Evolutionary conservation across 352 stramenopile genomes (phyloP).

Genomic region (Globisporangium nunn): DNA sequence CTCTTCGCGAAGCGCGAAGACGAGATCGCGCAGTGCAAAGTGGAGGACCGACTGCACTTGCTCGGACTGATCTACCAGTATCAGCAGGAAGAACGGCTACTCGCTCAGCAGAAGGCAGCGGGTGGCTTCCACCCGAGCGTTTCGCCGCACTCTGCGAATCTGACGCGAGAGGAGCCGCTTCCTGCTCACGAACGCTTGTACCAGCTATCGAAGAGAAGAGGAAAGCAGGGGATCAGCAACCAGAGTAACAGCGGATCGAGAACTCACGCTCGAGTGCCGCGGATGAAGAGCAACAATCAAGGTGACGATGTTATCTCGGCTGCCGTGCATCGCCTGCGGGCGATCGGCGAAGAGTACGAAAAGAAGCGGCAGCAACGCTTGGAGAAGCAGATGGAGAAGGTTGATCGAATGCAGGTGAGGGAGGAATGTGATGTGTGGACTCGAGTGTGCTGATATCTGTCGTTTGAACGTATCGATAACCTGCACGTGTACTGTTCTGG

Average conservation of each 20-base stretch:
- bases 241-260: neutral
- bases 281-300: neutral
- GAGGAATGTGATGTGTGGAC: neutral
- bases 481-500: neutral
- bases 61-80: slow-evolving; percentile 67
- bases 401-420: slow-evolving; percentile 30
- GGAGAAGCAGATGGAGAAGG: slow-evolving; percentile 22
- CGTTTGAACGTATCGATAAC: neutral
- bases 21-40: slow-evolving; percentile 53
- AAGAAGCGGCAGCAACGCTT: slow-evolving; percentile 28
- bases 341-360: slow-evolving; percentile 32
- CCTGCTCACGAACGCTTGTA: slow-evolving; percentile 49
- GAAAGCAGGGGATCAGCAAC: neutral
- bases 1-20: slow-evolving; percentile 32
- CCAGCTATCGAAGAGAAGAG: slow-evolving; percentile 23
- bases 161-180: slow-evolving; percentile 18
- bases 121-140: slow-evolving; percentile 23
- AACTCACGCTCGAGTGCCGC: slow-evolving; percentile 4
- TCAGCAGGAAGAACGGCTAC: slow-evolving; percentile 45
- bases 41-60: slow-evolving; percentile 61
- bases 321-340: slow-evolving; percentile 26
- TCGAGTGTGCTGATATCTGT: neutral
- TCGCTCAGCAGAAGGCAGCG: slow-evolving; percentile 12
- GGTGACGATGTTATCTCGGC: slow-evolving; percentile 10
- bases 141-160: slow-evolving; percentile 45